Conservation (phyloP, 768 basidiomycete genomes). For the Boletus sp. region DNA sequence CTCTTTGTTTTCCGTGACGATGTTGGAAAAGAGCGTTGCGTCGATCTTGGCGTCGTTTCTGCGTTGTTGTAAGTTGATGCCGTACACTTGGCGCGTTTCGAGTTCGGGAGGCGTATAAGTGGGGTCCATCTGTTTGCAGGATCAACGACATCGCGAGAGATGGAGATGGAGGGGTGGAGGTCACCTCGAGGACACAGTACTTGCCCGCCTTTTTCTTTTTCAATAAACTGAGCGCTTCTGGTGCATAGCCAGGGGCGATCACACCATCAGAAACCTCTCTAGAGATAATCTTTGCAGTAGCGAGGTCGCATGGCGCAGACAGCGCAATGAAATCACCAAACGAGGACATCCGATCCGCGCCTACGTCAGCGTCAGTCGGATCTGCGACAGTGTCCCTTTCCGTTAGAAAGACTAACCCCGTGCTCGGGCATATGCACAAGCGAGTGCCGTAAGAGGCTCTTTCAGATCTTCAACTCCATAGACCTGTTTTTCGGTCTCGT, state of each 20-base stretch:
- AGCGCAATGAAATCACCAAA: slow-evolving; percentile 99
- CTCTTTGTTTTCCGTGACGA: slow-evolving; percentile 86
- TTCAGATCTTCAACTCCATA: slow-evolving; percentile 97
- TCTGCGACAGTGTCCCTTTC: background rate
- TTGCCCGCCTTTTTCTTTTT: slow-evolving; percentile 97
- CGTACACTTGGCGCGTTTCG: slow-evolving; percentile 96
- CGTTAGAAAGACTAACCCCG: slow-evolving; percentile 54
- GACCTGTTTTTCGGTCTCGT: slow-evolving; percentile 84
- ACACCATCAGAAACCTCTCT: slow-evolving; percentile 98
- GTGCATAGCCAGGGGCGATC: slow-evolving; percentile 90
- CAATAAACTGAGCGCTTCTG: slow-evolving; percentile 85
- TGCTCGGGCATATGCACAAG: slow-evolving; percentile 92
- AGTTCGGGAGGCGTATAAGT: slow-evolving; percentile 70
- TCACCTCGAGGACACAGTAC: slow-evolving; percentile 93
- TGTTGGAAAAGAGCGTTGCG: slow-evolving; percentile 72
- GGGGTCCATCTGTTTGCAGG: slow-evolving; percentile 72
- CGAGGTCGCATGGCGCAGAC: slow-evolving; percentile 87
- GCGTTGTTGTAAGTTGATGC: slow-evolving; percentile 83
- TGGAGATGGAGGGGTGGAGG: slow-evolving; percentile 1
- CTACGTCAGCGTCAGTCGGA: slow-evolving; percentile 35
- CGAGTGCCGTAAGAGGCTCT: slow-evolving; percentile 82
- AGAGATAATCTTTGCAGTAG: slow-evolving; percentile 96
- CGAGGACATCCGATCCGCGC: slow-evolving; percentile 98
- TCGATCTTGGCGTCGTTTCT: slow-evolving; percentile 90
- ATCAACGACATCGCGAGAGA: slow-evolving; percentile 6